Evolutionary conservation across 192 early-diverging fungal genomes (phyloP).

Genomic region (Backusella sp.): DNA sequence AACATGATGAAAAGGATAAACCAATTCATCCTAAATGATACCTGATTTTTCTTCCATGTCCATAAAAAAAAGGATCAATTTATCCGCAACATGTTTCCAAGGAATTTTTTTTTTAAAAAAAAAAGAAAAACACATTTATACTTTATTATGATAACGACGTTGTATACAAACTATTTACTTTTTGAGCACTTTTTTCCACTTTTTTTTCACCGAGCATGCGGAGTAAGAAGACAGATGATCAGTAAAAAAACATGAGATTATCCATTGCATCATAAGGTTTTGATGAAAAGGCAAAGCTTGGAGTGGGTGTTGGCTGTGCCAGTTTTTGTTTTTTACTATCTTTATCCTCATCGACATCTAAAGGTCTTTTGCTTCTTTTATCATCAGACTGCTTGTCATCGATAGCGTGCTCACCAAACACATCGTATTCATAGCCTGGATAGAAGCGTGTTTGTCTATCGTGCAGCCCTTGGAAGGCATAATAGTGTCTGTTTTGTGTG

Average conservation of each 20-base stretch:
- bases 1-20: neutral
- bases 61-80: neutral
- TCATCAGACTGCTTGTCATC: neutral
- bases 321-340: neutral
- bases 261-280: conserved; percentile 15
- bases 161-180: neutral
- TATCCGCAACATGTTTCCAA: neutral
- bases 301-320: neutral
- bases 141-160: too few species aligned
- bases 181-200: neutral
- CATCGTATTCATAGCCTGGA: conserved; percentile 5
- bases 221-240: neutral
- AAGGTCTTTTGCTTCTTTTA: neutral
- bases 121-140: too few species aligned
- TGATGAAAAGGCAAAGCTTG: neutral
- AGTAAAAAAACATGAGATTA: conserved; percentile 3
- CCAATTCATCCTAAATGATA: neutral
- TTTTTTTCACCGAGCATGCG: neutral
- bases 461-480: conserved; percentile 3
- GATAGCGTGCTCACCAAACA: neutral
- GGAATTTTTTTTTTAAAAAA: too few species aligned
- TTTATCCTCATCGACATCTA: neutral
- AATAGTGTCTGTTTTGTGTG: conserved; percentile 9
- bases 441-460: neutral
- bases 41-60: neutral